These are phyloP conservation scores for Filobasidium floriforme DNA, from an alignment of 768 basidiomycete species.

Conservation along the genomic window DNA sequence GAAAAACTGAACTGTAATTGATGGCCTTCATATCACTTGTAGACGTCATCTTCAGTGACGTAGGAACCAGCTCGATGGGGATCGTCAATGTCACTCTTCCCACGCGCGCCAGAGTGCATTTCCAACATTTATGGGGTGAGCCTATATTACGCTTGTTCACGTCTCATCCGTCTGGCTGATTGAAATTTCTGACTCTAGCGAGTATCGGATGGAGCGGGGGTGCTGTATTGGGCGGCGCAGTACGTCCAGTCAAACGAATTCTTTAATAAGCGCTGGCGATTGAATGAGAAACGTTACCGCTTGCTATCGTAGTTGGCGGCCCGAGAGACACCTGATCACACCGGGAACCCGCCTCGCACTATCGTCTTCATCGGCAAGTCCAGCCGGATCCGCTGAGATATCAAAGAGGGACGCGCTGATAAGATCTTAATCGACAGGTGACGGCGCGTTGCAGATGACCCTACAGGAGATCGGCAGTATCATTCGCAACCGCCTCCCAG, in stretches of 20 bases:
- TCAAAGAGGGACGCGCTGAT: neutral
- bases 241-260: neutral
- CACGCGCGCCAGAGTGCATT: conserved; percentile 51
- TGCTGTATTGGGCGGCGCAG: conserved; percentile 62
- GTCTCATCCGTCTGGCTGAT: neutral
- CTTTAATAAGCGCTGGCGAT: too few species aligned
- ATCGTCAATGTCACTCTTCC: conserved; percentile 74
- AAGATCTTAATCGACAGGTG: conserved; percentile 2
- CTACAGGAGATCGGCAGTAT: conserved; percentile 68
- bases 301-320: conserved; percentile 56
- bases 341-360: conserved; percentile 54
- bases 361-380: conserved; percentile 85
- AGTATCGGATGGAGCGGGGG: conserved; percentile 80
- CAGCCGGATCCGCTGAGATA: too few species aligned
- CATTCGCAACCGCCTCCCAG: conserved; percentile 62
- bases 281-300: too few species aligned
- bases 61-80: conserved; percentile 80
- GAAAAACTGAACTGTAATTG: neutral
- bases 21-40: neutral
- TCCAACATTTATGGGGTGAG: conserved; percentile 60
- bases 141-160: neutral
- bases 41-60: conserved; percentile 74
- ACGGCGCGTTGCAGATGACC: conserved; percentile 51
- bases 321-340: conserved; percentile 48
- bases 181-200: neutral